These are phyloP conservation scores for Flaveria floridana DNA, from an alignment of 140 eudicot species.

Conservation along the genomic window DNA sequence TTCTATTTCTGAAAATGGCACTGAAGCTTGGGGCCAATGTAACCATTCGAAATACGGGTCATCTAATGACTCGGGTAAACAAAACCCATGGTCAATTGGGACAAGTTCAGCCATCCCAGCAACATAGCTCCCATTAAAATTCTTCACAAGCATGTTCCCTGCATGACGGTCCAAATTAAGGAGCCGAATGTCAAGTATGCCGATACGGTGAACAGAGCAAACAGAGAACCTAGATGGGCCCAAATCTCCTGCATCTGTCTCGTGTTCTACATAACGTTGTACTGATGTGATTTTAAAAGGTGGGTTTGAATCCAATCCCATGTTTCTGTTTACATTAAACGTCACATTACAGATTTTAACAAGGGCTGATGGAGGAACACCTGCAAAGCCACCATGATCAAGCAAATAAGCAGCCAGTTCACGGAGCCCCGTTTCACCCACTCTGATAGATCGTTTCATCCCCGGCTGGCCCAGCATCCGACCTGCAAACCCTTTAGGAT, in stretches of 20 bases:
- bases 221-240: conserved; percentile 90
- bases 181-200: conserved; percentile 72
- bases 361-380: conserved; percentile 91
- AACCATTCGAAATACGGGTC: conserved; percentile 98
- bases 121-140: conserved; percentile 46
- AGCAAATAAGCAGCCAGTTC: conserved; percentile 95
- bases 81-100: conserved; percentile 96
- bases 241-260: conserved; percentile 88
- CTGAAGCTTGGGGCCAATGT: conserved; percentile 94
- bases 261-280: conserved; percentile 69
- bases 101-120: conserved; percentile 65
- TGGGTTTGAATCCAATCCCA: conserved; percentile 35
- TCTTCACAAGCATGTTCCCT: conserved; percentile 87
- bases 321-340: conserved; percentile 47
- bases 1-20: conserved; percentile 85
- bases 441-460: conserved; percentile 73
- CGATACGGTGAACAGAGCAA: conserved; percentile 73
- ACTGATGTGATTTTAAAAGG: conserved; percentile 79
- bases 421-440: conserved; percentile 83
- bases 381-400: conserved; percentile 87
- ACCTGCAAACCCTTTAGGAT: conserved; percentile 90
- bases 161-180: conserved; percentile 96
- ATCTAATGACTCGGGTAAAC: conserved; percentile 86
- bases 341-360: conserved; percentile 66
- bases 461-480: conserved; percentile 96